Evolutionary conservation across 2,329 filamentous ascomycete species (phyloP).

Genomic region (Cladosporium colombiae): DNA sequence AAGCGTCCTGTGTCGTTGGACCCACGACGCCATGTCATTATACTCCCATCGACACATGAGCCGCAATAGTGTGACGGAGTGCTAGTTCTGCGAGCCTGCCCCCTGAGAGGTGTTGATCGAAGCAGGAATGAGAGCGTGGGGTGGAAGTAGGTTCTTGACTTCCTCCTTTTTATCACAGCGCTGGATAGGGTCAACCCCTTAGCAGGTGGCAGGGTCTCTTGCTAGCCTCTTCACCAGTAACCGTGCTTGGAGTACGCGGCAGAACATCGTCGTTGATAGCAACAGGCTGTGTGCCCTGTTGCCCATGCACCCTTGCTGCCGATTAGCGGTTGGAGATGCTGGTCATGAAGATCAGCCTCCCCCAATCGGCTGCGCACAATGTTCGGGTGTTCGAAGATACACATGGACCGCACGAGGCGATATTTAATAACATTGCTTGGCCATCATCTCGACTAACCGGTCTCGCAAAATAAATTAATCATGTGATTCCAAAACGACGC

Average conservation of each 20-base stretch:
- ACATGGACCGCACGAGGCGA: background rate
- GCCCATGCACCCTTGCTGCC: background rate
- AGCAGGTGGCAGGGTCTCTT: conserved; percentile 4
- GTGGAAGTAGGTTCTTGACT: background rate
- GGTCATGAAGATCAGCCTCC: background rate
- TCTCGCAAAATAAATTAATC: background rate
- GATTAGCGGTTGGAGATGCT: background rate
- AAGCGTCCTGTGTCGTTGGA: background rate
- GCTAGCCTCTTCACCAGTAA: background rate
- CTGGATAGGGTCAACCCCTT: background rate
- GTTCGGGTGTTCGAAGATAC: background rate
- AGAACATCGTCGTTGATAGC: background rate
- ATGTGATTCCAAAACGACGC: background rate
- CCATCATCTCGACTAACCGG: conserved; percentile 2
- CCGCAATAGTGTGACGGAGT: background rate
- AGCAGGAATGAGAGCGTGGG: background rate
- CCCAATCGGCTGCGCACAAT: background rate
- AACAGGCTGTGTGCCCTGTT: background rate
- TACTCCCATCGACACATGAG: background rate
- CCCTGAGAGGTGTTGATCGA: background rate
- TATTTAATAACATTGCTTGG: background rate
- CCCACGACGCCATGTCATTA: conserved; percentile 7
- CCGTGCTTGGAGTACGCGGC: conserved; percentile 1
- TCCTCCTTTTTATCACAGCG: background rate
- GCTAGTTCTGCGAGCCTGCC: background rate